A percentile compares a stretch with the other conserved stretches of the same genome.
phyloP scores from a whole-genome alignment of 768 basidiomycete genomes.

The Exidia glandulosa region DNA sequence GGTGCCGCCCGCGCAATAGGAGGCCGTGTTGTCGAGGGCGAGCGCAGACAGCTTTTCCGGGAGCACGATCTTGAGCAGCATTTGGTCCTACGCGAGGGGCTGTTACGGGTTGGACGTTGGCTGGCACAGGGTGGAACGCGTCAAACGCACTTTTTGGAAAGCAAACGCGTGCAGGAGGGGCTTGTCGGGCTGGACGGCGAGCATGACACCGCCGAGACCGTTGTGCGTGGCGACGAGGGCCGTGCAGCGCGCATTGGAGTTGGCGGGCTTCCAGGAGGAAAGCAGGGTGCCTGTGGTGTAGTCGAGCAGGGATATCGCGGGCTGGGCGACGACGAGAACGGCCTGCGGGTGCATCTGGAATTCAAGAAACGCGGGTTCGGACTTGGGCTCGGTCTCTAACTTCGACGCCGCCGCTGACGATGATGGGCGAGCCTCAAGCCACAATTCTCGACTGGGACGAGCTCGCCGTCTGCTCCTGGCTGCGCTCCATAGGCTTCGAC shows the following conservation, averaged over 20 bases:
- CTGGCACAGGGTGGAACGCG: neutral
- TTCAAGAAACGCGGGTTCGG: neutral
- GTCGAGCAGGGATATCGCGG: neutral
- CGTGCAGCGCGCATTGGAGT: slow-evolving; percentile 51
- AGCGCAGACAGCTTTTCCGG: slow-evolving; percentile 85
- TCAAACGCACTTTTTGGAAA: slow-evolving; percentile 71
- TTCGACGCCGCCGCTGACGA: too few relatives aligned
- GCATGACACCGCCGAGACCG: slow-evolving; percentile 72
- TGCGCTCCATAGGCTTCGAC: slow-evolving; percentile 64
- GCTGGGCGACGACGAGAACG: neutral
- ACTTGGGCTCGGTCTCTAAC: neutral
- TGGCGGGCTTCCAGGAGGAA: slow-evolving; percentile 85
- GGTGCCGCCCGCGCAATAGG: slow-evolving; percentile 81
- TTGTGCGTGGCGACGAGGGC: slow-evolving; percentile 54
- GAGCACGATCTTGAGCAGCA: slow-evolving; percentile 72
- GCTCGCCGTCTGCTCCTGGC: slow-evolving; percentile 57
- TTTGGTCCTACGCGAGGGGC: slow-evolving; percentile 59
- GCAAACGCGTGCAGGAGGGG: slow-evolving; percentile 81
- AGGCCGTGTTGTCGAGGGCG: slow-evolving; percentile 57
- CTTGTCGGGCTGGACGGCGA: slow-evolving; percentile 82
- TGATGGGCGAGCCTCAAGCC: too few relatives aligned
- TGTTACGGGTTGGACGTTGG: neutral
- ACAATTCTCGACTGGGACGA: slow-evolving; percentile 34
- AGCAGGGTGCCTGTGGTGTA: slow-evolving; percentile 47
- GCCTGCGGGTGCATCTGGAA: neutral